These are phyloP conservation scores for Cantharellus cinnabarinus DNA, from an alignment of 768 basidiomycete genomes.

Conservation along the genomic window DNA sequence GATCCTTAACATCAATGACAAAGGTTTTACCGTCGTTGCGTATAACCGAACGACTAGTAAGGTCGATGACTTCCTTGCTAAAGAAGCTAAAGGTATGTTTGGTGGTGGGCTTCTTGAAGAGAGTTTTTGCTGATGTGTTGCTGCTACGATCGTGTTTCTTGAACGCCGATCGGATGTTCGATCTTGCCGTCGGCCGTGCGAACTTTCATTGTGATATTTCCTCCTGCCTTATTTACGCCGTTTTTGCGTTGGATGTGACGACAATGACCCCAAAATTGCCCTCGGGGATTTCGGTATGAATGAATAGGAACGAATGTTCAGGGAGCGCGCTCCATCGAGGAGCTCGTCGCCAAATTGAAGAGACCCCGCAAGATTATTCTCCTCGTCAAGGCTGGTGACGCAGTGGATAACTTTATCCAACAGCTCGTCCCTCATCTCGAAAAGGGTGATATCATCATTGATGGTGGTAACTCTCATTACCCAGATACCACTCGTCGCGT, in stretches of 20 bases:
- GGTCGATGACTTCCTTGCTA: slow-evolving; percentile 85
- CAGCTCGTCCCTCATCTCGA: slow-evolving; percentile 82
- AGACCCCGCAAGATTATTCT: slow-evolving; percentile 91
- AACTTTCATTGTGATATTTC: background rate
- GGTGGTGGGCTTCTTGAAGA: background rate
- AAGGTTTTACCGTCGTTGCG: slow-evolving; percentile 91
- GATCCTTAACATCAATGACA: slow-evolving; percentile 99
- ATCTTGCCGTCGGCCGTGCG: background rate
- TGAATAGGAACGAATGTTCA: slow-evolving; percentile 74
- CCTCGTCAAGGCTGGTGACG: slow-evolving; percentile 92
- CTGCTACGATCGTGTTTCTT: background rate
- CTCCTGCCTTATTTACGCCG: background rate
- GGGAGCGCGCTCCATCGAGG: slow-evolving; percentile 84
- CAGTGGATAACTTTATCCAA: slow-evolving; percentile 88
- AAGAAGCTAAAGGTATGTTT: slow-evolving; percentile 85
- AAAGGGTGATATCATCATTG: slow-evolving; percentile 94
- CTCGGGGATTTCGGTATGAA: slow-evolving; percentile 5
- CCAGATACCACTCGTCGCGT: slow-evolving; percentile 93
- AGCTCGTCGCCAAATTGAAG: slow-evolving; percentile 84
- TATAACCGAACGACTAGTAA: slow-evolving; percentile 96
- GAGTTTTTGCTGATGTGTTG: background rate
- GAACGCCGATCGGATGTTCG: background rate
- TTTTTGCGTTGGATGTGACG: background rate
- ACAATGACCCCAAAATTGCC: background rate
- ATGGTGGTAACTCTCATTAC: slow-evolving; percentile 98